Evolutionary conservation across 164 flowering plant species (phyloP).

Genomic region (Vitis rotundifolia): DNA sequence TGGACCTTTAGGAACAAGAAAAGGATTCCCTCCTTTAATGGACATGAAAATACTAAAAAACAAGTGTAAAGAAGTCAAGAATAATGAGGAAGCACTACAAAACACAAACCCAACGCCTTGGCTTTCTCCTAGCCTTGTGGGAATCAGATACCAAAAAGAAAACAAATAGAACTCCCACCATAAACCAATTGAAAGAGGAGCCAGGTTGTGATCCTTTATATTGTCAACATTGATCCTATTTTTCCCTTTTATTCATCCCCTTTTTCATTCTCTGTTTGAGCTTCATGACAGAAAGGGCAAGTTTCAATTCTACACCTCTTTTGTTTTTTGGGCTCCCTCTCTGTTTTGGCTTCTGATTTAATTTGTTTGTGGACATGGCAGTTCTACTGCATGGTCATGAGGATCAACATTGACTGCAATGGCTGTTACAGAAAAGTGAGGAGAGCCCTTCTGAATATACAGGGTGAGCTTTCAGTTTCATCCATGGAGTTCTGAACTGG

Average conservation of each 20-base stretch:
- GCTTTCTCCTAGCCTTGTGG: neutral
- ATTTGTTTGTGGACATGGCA: slow-evolving; percentile 15
- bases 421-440: slow-evolving; percentile 67
- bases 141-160: slow-evolving; percentile 20
- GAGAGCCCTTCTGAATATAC: slow-evolving; percentile 61
- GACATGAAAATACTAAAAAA: neutral
- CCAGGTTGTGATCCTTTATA: neutral
- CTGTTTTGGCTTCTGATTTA: neutral
- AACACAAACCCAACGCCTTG: neutral
- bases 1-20: slow-evolving; percentile 7
- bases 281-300: slow-evolving; percentile 21
- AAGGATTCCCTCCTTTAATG: slow-evolving; percentile 7
- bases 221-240: neutral
- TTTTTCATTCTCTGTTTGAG: neutral
- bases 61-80: slow-evolving; percentile 8
- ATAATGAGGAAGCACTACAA: slow-evolving; percentile 10
- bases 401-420: slow-evolving; percentile 72
- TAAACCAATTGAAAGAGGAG: neutral
- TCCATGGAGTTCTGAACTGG: neutral
- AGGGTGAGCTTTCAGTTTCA: slow-evolving; percentile 39
- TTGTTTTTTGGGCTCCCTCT: neutral
- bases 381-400: slow-evolving; percentile 71
- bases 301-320: neutral
- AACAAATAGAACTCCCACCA: neutral
- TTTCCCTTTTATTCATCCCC: slow-evolving; percentile 3